Conservation (phyloP, 2,329 filamentous ascomycete species). For the Leptographium wingfieldii region DNA sequence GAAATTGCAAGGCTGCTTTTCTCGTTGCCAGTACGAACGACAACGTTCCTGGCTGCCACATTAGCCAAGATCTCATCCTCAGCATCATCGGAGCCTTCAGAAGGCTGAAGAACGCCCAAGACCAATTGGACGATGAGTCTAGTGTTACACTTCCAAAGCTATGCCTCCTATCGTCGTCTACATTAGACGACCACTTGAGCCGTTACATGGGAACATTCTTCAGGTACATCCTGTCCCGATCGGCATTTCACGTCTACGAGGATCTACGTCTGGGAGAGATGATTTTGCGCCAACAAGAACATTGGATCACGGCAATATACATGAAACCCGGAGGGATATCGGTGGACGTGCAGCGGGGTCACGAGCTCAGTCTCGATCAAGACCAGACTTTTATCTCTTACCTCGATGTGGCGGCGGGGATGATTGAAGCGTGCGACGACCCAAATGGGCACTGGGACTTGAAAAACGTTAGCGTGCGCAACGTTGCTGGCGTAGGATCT, state of each 20-base stretch:
- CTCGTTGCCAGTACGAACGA: conserved; percentile 26
- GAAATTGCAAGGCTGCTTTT: conserved; percentile 25
- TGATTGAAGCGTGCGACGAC: conserved; percentile 33
- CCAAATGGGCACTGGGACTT: conserved; percentile 15
- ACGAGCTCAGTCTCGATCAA: conserved; percentile 24
- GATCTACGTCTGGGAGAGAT: conserved; percentile 24
- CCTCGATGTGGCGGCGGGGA: conserved; percentile 31
- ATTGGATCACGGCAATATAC: conserved; percentile 26
- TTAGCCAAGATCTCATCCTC: conserved; percentile 23
- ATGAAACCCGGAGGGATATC: conserved; percentile 29
- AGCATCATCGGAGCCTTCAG: conserved; percentile 21
- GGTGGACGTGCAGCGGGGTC: conserved; percentile 24
- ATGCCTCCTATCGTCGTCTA: conserved; percentile 29
- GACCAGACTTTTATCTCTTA: conserved; percentile 27
- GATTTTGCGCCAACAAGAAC: conserved; percentile 22
- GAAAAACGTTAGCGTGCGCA: background rate
- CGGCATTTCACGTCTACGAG: conserved; percentile 24
- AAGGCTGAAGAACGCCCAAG: conserved; percentile 16
- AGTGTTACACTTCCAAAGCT: conserved; percentile 20
- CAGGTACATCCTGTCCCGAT: conserved; percentile 17
- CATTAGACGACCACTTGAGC: conserved; percentile 25
- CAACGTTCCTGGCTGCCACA: conserved; percentile 27
- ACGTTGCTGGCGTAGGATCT: background rate
- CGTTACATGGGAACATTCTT: conserved; percentile 17
- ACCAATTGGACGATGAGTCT: conserved; percentile 6